phyloP scores from a whole-genome alignment of 2,329 filamentous ascomycete genomes.

The Hypoxylon sp. region DNA sequence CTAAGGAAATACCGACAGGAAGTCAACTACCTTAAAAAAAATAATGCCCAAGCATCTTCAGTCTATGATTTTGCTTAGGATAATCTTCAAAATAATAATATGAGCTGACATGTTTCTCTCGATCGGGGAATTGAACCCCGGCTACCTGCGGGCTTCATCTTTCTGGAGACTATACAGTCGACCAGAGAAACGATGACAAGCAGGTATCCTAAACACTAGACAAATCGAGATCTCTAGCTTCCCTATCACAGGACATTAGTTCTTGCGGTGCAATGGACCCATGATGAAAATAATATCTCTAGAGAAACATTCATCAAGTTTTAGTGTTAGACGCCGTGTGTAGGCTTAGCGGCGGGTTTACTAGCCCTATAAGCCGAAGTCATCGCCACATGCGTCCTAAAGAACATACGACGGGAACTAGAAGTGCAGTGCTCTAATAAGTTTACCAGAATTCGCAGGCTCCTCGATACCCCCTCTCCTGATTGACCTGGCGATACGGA shows the following conservation, averaged over 20 bases:
- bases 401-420: neutral
- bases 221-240: constrained; percentile 23
- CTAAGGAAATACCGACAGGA: neutral
- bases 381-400: neutral
- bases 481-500: neutral
- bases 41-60: neutral
- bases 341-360: neutral
- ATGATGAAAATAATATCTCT: neutral
- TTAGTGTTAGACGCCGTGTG: neutral
- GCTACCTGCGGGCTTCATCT: constrained; percentile 45
- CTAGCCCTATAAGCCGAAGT: neutral
- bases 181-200: constrained; percentile 20
- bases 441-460: too few species aligned
- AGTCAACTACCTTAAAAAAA: neutral
- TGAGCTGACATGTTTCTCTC: constrained; percentile 41
- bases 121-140: constrained; percentile 54
- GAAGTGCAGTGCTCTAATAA: too few species aligned
- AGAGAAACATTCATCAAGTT: neutral
- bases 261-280: neutral
- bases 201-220: constrained; percentile 36
- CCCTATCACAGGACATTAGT: neutral
- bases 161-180: neutral
- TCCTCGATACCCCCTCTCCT: too few species aligned
- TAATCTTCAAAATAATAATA: neutral
- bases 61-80: neutral